Evolutionary conservation across 176 grass and related monocot species (phyloP).

Genomic region (Ensete glaucum): DNA sequence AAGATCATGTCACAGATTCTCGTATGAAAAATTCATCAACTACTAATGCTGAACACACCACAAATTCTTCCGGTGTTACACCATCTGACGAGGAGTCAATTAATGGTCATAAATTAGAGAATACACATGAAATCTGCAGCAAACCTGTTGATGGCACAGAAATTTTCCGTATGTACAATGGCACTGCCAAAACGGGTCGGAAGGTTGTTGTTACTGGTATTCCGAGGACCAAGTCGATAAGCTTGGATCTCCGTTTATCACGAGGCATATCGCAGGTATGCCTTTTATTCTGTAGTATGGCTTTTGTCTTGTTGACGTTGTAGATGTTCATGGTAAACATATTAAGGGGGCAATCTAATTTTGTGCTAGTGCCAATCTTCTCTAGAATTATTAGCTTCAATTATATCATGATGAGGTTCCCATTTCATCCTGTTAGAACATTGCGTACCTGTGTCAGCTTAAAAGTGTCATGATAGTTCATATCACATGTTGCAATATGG

Average conservation of each 20-base stretch:
- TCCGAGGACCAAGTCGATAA: constrained; percentile 82
- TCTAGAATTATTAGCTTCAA: background rate
- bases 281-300: background rate
- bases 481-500: background rate
- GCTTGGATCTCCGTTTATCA: constrained; percentile 94
- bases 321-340: background rate
- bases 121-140: constrained; percentile 29
- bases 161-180: constrained; percentile 21
- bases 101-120: constrained; percentile 39
- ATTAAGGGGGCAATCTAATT: background rate
- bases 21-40: constrained; percentile 7
- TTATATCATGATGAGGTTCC: background rate
- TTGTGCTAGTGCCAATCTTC: background rate
- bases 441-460: background rate
- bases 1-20: constrained; percentile 18
- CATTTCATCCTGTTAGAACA: background rate
- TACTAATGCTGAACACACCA: background rate
- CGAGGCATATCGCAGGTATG: constrained; percentile 92
- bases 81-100: constrained; percentile 22
- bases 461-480: constrained; percentile 1
- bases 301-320: background rate
- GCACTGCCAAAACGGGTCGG: constrained; percentile 39
- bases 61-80: background rate
- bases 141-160: constrained; percentile 12
- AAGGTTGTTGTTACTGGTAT: constrained; percentile 66